Conservation (phyloP, 306 rosid species). For the Luffa acutangula region DNA sequence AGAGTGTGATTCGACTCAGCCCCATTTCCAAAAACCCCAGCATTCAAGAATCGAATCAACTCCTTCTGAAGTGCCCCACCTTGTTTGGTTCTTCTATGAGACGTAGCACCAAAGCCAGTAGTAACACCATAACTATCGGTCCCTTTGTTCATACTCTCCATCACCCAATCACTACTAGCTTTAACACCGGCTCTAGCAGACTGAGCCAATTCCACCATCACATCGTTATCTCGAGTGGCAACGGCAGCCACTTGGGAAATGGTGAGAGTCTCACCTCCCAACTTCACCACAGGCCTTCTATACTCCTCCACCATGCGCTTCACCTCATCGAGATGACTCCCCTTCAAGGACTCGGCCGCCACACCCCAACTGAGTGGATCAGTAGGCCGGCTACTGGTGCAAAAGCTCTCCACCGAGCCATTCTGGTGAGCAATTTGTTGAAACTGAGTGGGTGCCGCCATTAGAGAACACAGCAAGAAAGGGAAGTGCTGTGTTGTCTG, state of each 20-base stretch:
- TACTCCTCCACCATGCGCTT: slow-evolving; percentile 82
- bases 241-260: slow-evolving; percentile 73
- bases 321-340: slow-evolving; percentile 79
- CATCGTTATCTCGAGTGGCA: slow-evolving; percentile 30
- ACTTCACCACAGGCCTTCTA: slow-evolving; percentile 40
- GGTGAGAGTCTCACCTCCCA: slow-evolving; percentile 62
- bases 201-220: slow-evolving; percentile 54
- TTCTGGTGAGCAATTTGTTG: slow-evolving; percentile 13
- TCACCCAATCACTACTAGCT: slow-evolving; percentile 95
- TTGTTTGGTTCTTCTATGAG: slow-evolving; percentile 70
- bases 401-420: slow-evolving; percentile 19
- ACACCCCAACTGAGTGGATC: slow-evolving; percentile 67
- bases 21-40: slow-evolving; percentile 73
- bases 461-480: background rate
- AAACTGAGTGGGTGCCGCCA: slow-evolving; percentile 20
- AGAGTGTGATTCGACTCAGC: slow-evolving; percentile 56
- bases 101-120: slow-evolving; percentile 91
- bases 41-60: slow-evolving; percentile 74
- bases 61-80: slow-evolving; percentile 86
- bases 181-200: slow-evolving; percentile 48
- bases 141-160: slow-evolving; percentile 63
- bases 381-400: slow-evolving; percentile 11
- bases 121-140: slow-evolving; percentile 83
- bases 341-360: slow-evolving; percentile 45
- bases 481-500: background rate